Evolutionary conservation across 164 flowering plant genomes (phyloP), one percentile per base, ranked within the genome.

Genomic region (Cinnamomum chago): DNA sequence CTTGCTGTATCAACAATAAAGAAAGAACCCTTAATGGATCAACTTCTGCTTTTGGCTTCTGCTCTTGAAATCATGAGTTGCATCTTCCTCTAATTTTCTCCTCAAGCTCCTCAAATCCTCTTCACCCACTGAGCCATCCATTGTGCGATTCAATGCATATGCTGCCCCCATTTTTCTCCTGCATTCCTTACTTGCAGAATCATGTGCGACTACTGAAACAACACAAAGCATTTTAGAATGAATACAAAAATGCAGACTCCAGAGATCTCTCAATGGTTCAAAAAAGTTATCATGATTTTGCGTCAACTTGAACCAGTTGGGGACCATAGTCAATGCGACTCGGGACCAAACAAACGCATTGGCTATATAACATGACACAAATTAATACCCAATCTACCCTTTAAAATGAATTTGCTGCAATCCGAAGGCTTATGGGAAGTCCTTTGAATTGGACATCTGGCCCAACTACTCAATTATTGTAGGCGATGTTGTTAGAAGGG

Each of bases 181-280:
- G 82, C 99, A 95, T 47, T 90, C 97, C 77, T 93, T 90, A 82
- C 90, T 90, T 30, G 93, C 99, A 55, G 75, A n/a, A 80, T 86
- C 92, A 84, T 95, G 99, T 66, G 75, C 76, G 35, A 92, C 90
- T 85, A 95, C 97, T 93, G 90, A 30, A 80, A 80, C 70, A 58
- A 72, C n/a, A 50, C 58, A 14, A 5, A 62, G 6, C 24, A 24
- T 25, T 24, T n/a, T n/a, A 70, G 22, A 52, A 24, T 70, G 6
- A n/a, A 23, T 55, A 55, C 6, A 15, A 55, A 15, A 55, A 14
- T 17, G 17, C n/a, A 55, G 18, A 18, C 60, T 55, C n/a, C n/a
- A 55, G 60, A 0, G 60, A 30, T 30, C 35, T 30, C 35, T 30
- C 35, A 30, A 30, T 30, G 35, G 35, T 30, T 30, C 35, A 30